These are phyloP conservation scores for Orbilia javanica DNA, from an alignment of 2,329 filamentous ascomycete genomes.

Conservation along the genomic window DNA sequence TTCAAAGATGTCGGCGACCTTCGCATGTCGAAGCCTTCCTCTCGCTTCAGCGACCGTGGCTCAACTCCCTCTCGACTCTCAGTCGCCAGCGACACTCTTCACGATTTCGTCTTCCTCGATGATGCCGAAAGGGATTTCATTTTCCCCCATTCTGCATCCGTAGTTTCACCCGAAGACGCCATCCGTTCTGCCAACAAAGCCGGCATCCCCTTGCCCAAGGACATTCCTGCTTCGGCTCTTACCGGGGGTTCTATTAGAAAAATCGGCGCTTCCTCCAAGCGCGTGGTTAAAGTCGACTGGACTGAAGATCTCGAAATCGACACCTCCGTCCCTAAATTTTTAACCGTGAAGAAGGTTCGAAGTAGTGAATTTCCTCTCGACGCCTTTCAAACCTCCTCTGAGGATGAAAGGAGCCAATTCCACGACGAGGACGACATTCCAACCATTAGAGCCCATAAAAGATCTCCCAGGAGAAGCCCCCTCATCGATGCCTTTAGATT, in stretches of 20 bases:
- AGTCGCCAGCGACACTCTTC: slow-evolving; percentile 71
- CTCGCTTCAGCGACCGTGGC: slow-evolving; percentile 73
- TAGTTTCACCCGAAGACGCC: slow-evolving; percentile 72
- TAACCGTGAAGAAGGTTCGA: slow-evolving; percentile 71
- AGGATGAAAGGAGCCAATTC: slow-evolving; percentile 60
- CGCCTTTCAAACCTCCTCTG: slow-evolving; percentile 57
- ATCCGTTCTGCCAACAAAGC: slow-evolving; percentile 88
- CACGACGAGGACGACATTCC: slow-evolving; percentile 61
- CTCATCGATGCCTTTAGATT: slow-evolving; percentile 51
- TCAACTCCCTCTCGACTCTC: slow-evolving; percentile 86
- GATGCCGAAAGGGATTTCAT: slow-evolving; percentile 92
- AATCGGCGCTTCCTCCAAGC: slow-evolving; percentile 80
- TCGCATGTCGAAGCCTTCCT: slow-evolving; percentile 65
- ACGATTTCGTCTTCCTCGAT: slow-evolving; percentile 81
- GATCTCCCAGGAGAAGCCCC: slow-evolving; percentile 42
- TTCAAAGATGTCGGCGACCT: slow-evolving; percentile 76
- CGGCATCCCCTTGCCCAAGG: slow-evolving; percentile 89
- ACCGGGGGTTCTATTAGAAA: slow-evolving; percentile 94
- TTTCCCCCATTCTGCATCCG: slow-evolving; percentile 72
- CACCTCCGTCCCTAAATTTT: slow-evolving; percentile 58
- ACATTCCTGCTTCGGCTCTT: slow-evolving; percentile 87
- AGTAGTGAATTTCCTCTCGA: slow-evolving; percentile 59
- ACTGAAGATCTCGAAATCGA: slow-evolving; percentile 74
- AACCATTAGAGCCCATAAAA: slow-evolving; percentile 59
- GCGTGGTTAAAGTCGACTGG: slow-evolving; percentile 83